phyloP scores from a whole-genome alignment of 371 early-diverging fungal species.

The Rhizomucor pusillus region DNA sequence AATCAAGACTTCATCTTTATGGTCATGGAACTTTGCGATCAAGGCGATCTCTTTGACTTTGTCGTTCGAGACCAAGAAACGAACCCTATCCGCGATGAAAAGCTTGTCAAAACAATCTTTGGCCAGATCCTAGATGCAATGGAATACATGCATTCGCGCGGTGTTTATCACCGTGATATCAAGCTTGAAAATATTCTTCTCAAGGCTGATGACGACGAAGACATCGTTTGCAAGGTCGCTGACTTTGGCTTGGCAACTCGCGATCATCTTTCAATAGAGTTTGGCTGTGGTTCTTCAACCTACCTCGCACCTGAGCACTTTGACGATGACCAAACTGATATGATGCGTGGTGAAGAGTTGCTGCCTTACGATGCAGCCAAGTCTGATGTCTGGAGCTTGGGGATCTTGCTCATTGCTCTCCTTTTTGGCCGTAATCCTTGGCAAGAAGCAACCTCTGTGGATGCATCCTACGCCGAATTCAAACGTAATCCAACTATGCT shows the following conservation, averaged over 20 bases:
- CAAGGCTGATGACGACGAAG: constrained; percentile 19
- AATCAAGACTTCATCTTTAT: constrained; percentile 45
- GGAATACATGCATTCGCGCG: constrained; percentile 48
- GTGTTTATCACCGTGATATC: constrained; percentile 72
- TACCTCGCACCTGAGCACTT: constrained; percentile 65
- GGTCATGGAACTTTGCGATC: constrained; percentile 59
- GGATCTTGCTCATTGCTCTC: constrained; percentile 72
- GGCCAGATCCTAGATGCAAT: constrained; percentile 52
- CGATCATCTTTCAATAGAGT: constrained; percentile 63
- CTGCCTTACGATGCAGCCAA: constrained; percentile 61
- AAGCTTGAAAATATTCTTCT: constrained; percentile 79
- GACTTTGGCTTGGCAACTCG: constrained; percentile 85
- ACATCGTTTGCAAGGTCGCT: constrained; percentile 64
- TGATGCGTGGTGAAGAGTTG: constrained; percentile 8
- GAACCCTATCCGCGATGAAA: constrained; percentile 17
- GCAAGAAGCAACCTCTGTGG: constrained; percentile 59
- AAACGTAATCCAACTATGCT: constrained; percentile 43
- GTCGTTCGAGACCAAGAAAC: constrained; percentile 30
- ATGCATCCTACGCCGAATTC: constrained; percentile 53
- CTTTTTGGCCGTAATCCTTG: constrained; percentile 81
- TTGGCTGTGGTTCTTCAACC: constrained; percentile 77
- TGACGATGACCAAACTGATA: constrained; percentile 23
- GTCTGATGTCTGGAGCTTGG: constrained; percentile 79
- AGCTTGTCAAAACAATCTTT: constrained; percentile 38
- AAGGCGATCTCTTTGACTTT: constrained; percentile 60